Percentiles rank a stretch among this genome's conserved stretches.
phyloP scores from a whole-genome alignment of 31 red algal species.

The Odonthalia washingtoniensis region DNA sequence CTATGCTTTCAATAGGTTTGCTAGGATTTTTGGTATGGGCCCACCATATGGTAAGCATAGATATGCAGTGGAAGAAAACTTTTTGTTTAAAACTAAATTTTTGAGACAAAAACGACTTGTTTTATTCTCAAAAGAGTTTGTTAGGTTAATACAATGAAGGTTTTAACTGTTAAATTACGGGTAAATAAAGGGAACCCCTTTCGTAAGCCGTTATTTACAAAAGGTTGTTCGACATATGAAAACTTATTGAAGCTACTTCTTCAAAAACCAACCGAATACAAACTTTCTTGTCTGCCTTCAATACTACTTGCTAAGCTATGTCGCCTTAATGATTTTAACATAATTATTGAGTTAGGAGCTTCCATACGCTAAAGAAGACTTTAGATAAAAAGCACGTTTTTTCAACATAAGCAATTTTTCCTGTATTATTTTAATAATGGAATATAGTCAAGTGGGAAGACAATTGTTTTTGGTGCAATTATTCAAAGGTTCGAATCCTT shows the following conservation, averaged over 20 bases:
- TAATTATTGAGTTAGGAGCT: too few relatives aligned
- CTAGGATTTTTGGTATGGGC: conserved; percentile 48
- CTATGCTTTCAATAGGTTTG: conserved; percentile 39
- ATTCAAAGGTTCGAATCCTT: background rate
- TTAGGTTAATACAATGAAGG: background rate
- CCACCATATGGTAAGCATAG: conserved; percentile 18
- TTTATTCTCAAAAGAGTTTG: background rate
- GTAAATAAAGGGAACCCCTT: background rate
- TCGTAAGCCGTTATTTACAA: too few relatives aligned
- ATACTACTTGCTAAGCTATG: too few relatives aligned
- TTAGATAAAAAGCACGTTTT: too few relatives aligned
- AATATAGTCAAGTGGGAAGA: background rate
- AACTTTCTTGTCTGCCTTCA: too few relatives aligned
- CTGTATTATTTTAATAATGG: background rate
- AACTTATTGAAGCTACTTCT: too few relatives aligned
- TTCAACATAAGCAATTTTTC: too few relatives aligned
- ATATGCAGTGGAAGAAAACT: background rate
- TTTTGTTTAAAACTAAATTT: background rate
- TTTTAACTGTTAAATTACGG: background rate
- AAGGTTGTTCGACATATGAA: too few relatives aligned
- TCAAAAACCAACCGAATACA: too few relatives aligned
- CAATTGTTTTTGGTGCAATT: background rate
- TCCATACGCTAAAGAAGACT: too few relatives aligned
- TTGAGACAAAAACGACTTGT: background rate
- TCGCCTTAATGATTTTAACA: too few relatives aligned